A percentile compares a stretch with the other conserved stretches of the same genome.
phyloP scores from a whole-genome alignment of 1,284 basidiomycete genomes.

The Phlebopus sp. region DNA sequence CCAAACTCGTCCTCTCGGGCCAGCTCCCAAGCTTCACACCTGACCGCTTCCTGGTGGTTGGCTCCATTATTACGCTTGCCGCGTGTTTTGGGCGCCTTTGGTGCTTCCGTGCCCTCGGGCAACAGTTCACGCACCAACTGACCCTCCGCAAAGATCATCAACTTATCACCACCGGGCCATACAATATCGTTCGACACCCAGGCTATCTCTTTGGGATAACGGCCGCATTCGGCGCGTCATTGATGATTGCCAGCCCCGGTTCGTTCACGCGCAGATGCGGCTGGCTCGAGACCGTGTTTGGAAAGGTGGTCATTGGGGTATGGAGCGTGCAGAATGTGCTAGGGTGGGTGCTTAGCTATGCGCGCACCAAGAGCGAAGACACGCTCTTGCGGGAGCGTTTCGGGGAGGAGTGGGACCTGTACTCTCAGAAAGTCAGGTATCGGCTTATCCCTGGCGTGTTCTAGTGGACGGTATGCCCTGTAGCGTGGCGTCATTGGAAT shows the following conservation, averaged over 20 bases:
- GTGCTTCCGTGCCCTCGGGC: slow-evolving; percentile 30
- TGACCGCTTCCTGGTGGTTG: slow-evolving; percentile 17
- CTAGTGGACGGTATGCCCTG: slow-evolving; percentile 1
- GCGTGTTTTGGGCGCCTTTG: slow-evolving; percentile 26
- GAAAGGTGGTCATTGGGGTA: slow-evolving; percentile 14
- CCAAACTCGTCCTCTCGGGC: slow-evolving; percentile 17
- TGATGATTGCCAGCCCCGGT: slow-evolving; percentile 26
- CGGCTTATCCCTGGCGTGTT: slow-evolving; percentile 26
- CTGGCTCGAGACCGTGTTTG: slow-evolving; percentile 23
- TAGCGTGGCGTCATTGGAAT: no score
- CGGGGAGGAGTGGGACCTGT: slow-evolving; percentile 19
- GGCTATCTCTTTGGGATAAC: slow-evolving; percentile 25
- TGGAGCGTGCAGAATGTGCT: slow-evolving; percentile 21
- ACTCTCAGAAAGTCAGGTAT: slow-evolving; percentile 23
- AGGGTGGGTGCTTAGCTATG: slow-evolving; percentile 12
- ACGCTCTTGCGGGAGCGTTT: slow-evolving; percentile 16
- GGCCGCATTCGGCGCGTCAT: slow-evolving; percentile 23
- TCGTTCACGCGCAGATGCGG: slow-evolving; percentile 23
- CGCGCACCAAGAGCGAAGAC: slow-evolving; percentile 20
- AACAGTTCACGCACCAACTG: slow-evolving; percentile 31
- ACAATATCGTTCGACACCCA: slow-evolving; percentile 32
- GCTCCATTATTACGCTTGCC: slow-evolving; percentile 14
- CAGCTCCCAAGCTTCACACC: slow-evolving; percentile 13
- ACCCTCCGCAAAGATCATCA: slow-evolving; percentile 24
- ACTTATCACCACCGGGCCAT: slow-evolving; percentile 32